Evolutionary conservation across 1,139 yeast species (phyloP), one percentile per base, ranked within the genome.

Genomic region (Debaryomyces fabryi): DNA sequence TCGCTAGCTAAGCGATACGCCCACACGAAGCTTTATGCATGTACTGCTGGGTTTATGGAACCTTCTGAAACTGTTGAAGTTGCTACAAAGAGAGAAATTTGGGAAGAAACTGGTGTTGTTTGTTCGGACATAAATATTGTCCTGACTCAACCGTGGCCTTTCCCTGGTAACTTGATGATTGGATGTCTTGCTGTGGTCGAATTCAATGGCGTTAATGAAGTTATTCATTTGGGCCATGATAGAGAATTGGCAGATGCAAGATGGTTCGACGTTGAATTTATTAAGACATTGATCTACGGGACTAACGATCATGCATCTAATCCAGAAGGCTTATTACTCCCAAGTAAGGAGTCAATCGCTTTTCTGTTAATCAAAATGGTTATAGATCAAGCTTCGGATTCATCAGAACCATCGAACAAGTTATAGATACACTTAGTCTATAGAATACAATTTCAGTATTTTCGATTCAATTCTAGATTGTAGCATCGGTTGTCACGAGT

Each of bases 31-130:
- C 80, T 88, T 82, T 92, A 86, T 68, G 79, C 95, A 12, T 87
- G 96, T 60, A 81, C 96, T 46, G 96, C 98, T 2, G 99, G 99
- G 4, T 92, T 92, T 64, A 83, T 92, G 81, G 99, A 92, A 67
- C 97, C 97, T 0, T 88, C 92, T 21, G 99, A 92, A 68, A 83
- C 96, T 0, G 83, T 92, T 24, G 98, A 92, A 66, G 86, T 84
- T 40, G 95, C 97, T 12, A 88, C 95, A 30, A 76, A 85, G 44
- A 74, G 99, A 52, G 99, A 92, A 64, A 86, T 88, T 34, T 91
- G 96, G 91, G 99, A 92, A 65, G 99, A 92, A 66, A 85, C 97
- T 2, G 99, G 99, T 3, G 88, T 90, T 32, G 76, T 70, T 39
- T 83, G 88, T 45, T 73, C 79, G 34, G 71, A 75, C 39, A 86